Evolutionary conservation across 2,329 filamentous ascomycete genomes (phyloP), one percentile per base, ranked within the genome.

Genomic region (Hypoxylon sp.): DNA sequence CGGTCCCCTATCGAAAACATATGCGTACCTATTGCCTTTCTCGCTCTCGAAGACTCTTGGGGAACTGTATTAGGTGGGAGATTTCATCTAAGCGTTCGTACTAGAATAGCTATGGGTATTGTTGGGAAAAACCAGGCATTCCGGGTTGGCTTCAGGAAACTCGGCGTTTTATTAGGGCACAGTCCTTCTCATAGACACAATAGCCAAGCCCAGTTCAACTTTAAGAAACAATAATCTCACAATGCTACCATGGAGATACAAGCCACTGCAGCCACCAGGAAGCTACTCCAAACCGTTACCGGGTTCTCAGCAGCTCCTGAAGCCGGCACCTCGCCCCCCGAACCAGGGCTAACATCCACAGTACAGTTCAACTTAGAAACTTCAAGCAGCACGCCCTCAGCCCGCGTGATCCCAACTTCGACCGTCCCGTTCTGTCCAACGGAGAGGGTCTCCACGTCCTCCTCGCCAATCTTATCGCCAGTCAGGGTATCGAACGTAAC

Each of bases 331-430:
- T 22, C 16, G 12, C n/a, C 5, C 45, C 12, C 53, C 12, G 18
- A 24, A 44, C 18, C 49, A 40, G 16, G 20, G 30, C 51, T 42
- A 49, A 22, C 28, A 18, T 8, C 40, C 36, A 30, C 38, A 20
- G 16, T 44, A 8, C 57, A 33, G 22, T 50, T 51, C 30, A 49
- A 52, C 6, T 12, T 20, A 8, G 3, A 53, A 20, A 74, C 51
- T 69, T 77, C 75, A 28, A 78, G 63, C 51, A 78, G 55, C 36
- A 78, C 74, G 6, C 61, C 77, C 70, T 78, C 74, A 0, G 76
- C 77, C 50, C 71, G 70, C 33, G n/a, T 64, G 1, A 78, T 30
- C 9, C 45, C 51, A 32, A 78, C 63, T 12, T 38, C 64, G 11
- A 78, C 50, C 2, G 64, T 32, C 4, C 77, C 76, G 6, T 63